Percentiles rank a stretch among this genome's conserved stretches.
Evolutionary conservation across 257 asterid species (phyloP).

Genomic region (Jasminum sambac): DNA sequence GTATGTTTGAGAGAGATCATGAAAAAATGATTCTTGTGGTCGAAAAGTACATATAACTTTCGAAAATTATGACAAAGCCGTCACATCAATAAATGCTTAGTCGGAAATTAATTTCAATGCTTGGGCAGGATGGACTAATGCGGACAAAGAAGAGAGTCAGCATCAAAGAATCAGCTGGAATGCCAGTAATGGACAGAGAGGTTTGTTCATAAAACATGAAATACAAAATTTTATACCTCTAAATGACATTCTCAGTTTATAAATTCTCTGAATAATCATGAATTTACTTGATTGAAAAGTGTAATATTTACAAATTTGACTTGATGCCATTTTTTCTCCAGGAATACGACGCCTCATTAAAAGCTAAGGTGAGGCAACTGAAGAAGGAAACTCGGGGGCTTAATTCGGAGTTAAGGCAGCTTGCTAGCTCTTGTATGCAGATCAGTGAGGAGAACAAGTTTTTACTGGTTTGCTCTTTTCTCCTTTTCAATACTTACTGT

Average conservation of each 20-base stretch:
- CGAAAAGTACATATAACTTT: too few relatives aligned
- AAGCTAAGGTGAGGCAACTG: constrained; percentile 5
- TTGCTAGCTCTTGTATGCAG: not conserved
- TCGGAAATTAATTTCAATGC: not conserved
- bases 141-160: not conserved
- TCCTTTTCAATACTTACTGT: constrained; percentile 2
- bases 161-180: constrained; percentile 5
- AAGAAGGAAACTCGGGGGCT: constrained; percentile 14
- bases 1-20: not conserved
- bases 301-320: not conserved
- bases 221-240: too few relatives aligned
- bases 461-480: constrained; percentile 18
- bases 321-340: not conserved
- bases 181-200: not conserved
- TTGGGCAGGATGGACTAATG: constrained; percentile 6
- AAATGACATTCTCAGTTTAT: not conserved
- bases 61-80: too few relatives aligned
- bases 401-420: not conserved
- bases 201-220: not conserved
- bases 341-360: not conserved
- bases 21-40: too few relatives aligned
- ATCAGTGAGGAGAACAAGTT: constrained; percentile 17
- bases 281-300: not conserved
- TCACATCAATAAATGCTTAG: too few relatives aligned
- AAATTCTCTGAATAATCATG: not conserved